Conservation (phyloP, 768 basidiomycete species). For the Suillus alpinus region DNA sequence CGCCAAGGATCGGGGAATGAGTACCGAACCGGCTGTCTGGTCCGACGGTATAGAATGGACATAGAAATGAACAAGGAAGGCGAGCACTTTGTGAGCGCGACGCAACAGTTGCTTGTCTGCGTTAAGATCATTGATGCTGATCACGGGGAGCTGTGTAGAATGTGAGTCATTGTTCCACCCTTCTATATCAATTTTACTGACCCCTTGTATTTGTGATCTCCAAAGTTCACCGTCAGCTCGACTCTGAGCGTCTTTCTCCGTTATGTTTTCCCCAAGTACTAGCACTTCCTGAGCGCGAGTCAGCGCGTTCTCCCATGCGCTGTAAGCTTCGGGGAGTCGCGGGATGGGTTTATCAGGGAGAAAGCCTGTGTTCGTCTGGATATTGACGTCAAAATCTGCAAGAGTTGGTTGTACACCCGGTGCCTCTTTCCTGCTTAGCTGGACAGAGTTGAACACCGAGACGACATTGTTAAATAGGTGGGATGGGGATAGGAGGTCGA, state of each 20-base stretch:
- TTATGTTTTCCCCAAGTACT: conserved; percentile 54
- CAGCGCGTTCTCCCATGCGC: conserved; percentile 71
- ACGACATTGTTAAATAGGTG: conserved; percentile 48
- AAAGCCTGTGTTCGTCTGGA: conserved; percentile 67
- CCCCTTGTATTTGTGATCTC: conserved; percentile 60
- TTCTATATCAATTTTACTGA: conserved; percentile 37
- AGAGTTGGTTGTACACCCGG: conserved; percentile 34
- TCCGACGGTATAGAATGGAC: conserved; percentile 69
- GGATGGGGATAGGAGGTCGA: conserved; percentile 49
- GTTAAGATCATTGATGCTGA: conserved; percentile 53
- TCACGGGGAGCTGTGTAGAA: conserved; percentile 61
- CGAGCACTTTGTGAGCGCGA: conserved; percentile 85
- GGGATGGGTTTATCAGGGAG: conserved; percentile 68
- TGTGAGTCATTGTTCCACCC: conserved; percentile 11
- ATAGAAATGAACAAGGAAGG: conserved; percentile 90
- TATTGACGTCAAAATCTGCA: conserved; percentile 51
- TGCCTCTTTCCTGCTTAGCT: conserved; percentile 30
- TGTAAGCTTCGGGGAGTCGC: conserved; percentile 50
- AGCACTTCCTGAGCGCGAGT: conserved; percentile 51
- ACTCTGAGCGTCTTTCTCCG: conserved; percentile 45
- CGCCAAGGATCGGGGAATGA: conserved; percentile 74
- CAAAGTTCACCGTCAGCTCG: conserved; percentile 61
- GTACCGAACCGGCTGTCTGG: conserved; percentile 36
- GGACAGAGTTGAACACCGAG: conserved; percentile 44
- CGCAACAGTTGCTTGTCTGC: conserved; percentile 62